Percentiles rank a stretch among this genome's conserved stretches.
These are phyloP conservation scores for Primulina huaijiensis DNA, from an alignment of 257 asterid genomes.

Conservation along the genomic window DNA sequence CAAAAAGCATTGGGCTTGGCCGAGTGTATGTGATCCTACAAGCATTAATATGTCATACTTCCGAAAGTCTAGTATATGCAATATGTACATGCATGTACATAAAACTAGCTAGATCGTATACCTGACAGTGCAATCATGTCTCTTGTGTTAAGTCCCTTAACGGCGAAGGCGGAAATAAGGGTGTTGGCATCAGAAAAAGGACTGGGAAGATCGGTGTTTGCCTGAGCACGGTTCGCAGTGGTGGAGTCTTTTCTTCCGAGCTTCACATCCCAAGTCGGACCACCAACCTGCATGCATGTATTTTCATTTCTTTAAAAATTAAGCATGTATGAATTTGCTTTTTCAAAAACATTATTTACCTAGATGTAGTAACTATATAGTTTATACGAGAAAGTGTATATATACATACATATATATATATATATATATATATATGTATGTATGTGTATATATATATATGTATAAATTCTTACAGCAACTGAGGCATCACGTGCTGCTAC, in stretches of 20 bases:
- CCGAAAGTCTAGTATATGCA: neutral
- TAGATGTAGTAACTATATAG: no score
- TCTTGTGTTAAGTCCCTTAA: neutral
- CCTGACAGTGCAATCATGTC: conserved; percentile 40
- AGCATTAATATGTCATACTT: neutral
- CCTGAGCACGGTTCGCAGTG: conserved; percentile 27
- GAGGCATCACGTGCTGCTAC: conserved; percentile 33
- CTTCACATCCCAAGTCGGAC: conserved; percentile 38
- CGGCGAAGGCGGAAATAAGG: neutral
- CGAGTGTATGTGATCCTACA: conserved; percentile 10
- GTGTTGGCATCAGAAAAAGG: conserved; percentile 12
- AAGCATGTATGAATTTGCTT: no score
- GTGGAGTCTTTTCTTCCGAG: conserved; percentile 42
- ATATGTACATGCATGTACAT: neutral
- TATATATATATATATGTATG: no score
- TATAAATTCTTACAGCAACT: conserved; percentile 13
- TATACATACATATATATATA: no score
- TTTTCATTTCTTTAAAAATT: no score
- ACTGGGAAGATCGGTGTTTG: conserved; percentile 28
- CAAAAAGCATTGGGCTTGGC: conserved; percentile 13
- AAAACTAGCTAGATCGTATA: neutral
- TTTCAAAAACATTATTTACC: no score
- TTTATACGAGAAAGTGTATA: no score
- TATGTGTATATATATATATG: no score
- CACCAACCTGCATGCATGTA: conserved; percentile 29